Percentiles rank a stretch among this genome's conserved stretches.
Evolutionary conservation across 108 stramenopile genomes (phyloP).

Genomic region (Nitzschia inconspicua): DNA sequence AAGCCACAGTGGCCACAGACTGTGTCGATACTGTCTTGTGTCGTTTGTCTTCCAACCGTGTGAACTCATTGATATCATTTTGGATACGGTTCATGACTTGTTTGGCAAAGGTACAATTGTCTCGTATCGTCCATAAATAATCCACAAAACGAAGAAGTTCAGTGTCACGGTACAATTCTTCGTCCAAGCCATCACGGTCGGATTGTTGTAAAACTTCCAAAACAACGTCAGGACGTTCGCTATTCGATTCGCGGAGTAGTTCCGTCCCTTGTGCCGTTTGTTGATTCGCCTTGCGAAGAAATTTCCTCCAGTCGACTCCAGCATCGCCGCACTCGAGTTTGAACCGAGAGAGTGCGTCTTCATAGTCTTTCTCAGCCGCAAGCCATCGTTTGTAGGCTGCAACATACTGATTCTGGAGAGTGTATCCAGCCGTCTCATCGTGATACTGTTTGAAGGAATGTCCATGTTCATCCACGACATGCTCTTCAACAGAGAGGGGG

Average conservation of each 20-base stretch:
- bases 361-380: not conserved
- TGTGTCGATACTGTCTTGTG: too few species aligned
- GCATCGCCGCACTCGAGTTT: not conserved
- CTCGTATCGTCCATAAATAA: not conserved
- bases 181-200: not conserved
- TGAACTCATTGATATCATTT: not conserved
- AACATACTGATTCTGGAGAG: conserved; percentile 3
- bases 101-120: conserved; percentile 5
- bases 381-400: conserved; percentile 10
- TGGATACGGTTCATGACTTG: conserved; percentile 8
- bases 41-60: not conserved
- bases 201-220: not conserved
- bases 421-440: conserved; percentile 1
- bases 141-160: not conserved
- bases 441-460: conserved; percentile 8
- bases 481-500: too few species aligned
- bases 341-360: not conserved
- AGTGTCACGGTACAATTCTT: not conserved
- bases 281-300: not conserved
- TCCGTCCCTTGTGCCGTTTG: not conserved
- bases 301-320: not conserved
- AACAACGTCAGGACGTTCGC: too few species aligned
- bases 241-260: too few species aligned
- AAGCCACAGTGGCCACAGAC: too few species aligned
- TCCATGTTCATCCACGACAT: too few species aligned